A percentile compares a stretch with the other conserved stretches of the same genome.
Evolutionary conservation across 108 stramenopile species (phyloP).

Genomic region (Cyclotella choctawhatcheeana): DNA sequence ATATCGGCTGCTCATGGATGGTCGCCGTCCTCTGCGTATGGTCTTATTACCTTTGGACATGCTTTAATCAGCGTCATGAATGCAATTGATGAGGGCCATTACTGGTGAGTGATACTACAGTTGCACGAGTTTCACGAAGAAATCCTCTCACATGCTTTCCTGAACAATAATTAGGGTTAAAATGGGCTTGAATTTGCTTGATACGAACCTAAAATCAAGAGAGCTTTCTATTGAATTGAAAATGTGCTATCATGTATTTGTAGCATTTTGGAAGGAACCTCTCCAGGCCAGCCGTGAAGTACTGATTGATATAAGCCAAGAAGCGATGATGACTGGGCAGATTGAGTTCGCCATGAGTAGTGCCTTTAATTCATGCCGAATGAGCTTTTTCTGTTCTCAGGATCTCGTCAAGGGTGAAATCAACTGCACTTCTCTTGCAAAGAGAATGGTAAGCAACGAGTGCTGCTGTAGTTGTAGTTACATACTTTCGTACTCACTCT

Average conservation of each 20-base stretch:
- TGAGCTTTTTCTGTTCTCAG: not conserved
- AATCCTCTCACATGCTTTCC: too few relatives aligned
- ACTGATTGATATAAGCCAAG: not conserved
- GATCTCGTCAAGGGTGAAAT: not conserved
- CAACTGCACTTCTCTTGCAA: not conserved
- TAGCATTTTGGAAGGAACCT: conserved; percentile 15
- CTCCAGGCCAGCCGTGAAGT: conserved; percentile 7
- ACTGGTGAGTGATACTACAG: not conserved
- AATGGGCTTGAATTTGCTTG: not conserved
- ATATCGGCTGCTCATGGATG: not conserved
- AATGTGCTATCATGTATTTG: not conserved
- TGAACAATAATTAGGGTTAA: too few relatives aligned
- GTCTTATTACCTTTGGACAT: not conserved
- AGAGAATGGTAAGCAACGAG: not conserved
- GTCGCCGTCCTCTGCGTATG: not conserved
- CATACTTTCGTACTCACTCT: not conserved
- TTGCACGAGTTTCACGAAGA: too few relatives aligned
- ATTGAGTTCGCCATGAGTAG: conserved; percentile 7
- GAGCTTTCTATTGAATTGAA: not conserved
- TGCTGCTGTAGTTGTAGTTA: not conserved
- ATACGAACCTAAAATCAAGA: not conserved
- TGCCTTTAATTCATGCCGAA: not conserved
- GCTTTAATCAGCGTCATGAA: not conserved
- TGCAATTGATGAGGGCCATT: not conserved
- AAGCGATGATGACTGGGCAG: conserved; percentile 1